phyloP scores from a whole-genome alignment of 305 asterid species.

The Lippia alba region DNA sequence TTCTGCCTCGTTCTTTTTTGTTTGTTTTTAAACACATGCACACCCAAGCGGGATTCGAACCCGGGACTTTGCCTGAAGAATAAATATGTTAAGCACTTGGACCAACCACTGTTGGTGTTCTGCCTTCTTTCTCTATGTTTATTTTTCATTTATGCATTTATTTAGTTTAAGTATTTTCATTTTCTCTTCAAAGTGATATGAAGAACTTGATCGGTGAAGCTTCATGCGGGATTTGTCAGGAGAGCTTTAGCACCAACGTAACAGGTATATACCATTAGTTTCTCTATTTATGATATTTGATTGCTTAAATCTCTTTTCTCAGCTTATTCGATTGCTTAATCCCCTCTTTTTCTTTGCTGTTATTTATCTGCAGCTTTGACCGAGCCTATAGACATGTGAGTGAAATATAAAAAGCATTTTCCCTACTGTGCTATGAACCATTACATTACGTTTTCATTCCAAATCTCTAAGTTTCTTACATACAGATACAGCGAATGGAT shows the following conservation, averaged over 20 bases:
- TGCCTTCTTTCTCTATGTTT: not conserved
- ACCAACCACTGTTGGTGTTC: no score
- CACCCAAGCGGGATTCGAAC: no score
- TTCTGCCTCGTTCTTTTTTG: not conserved
- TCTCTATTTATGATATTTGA: not conserved
- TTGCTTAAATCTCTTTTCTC: no score
- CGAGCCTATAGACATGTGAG: conserved; percentile 81
- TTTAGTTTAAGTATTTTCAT: conserved; percentile 2
- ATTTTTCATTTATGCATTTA: not conserved
- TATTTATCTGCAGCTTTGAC: conserved; percentile 60
- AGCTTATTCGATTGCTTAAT: not conserved
- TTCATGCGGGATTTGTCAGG: conserved; percentile 78
- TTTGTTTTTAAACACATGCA: no score
- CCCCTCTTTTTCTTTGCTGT: not conserved
- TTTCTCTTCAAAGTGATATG: conserved; percentile 70
- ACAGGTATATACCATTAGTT: conserved; percentile 49
- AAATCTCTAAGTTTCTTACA: conserved; percentile 4
- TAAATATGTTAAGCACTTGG: no score
- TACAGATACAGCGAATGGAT: conserved; percentile 95
- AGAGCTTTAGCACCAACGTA: conserved; percentile 84
- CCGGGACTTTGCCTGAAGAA: no score
- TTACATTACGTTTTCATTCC: not conserved
- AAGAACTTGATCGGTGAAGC: conserved; percentile 91
- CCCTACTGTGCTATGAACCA: not conserved
- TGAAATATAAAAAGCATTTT: conserved; percentile 18